Evolutionary conservation across 257 asterid species (phyloP).

Genomic region (Plantago elongata): DNA sequence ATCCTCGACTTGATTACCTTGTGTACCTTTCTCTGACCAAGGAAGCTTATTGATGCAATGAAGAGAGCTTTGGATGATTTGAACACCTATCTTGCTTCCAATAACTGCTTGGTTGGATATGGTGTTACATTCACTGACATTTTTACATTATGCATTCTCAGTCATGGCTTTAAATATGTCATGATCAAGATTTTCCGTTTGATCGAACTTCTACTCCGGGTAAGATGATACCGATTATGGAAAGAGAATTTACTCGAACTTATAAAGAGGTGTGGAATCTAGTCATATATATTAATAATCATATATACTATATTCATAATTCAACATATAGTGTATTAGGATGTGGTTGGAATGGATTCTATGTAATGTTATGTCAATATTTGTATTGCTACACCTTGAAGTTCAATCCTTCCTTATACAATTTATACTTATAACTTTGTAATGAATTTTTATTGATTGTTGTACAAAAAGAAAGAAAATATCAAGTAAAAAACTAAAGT

Average conservation of each 20-base stretch:
- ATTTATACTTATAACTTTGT: too few species aligned
- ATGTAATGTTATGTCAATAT: too few species aligned
- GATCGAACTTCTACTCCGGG: conserved; percentile 94
- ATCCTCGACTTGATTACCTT: conserved; percentile 53
- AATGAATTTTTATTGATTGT: too few species aligned
- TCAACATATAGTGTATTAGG: too few species aligned
- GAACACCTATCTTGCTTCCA: conserved; percentile 63
- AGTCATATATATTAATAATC: too few species aligned
- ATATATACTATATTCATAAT: too few species aligned
- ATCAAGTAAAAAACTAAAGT: too few species aligned
- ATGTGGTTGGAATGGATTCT: too few species aligned
- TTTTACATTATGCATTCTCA: conserved; percentile 53
- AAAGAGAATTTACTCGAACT: conserved; percentile 97
- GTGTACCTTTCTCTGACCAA: conserved; percentile 62
- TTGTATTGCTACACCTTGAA: too few species aligned
- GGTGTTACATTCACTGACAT: conserved; percentile 72
- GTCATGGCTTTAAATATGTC: conserved; percentile 40
- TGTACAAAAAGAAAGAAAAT: too few species aligned
- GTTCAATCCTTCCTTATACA: too few species aligned
- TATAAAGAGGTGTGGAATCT: too few species aligned
- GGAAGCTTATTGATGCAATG: conserved; percentile 46
- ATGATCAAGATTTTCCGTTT: conserved; percentile 67
- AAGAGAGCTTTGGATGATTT: conserved; percentile 71
- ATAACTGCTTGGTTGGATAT: conserved; percentile 75
- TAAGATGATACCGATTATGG: conserved; percentile 78